Evolutionary conservation across 352 stramenopile species (phyloP).

Genomic region (Globisporangium mamillatum): DNA sequence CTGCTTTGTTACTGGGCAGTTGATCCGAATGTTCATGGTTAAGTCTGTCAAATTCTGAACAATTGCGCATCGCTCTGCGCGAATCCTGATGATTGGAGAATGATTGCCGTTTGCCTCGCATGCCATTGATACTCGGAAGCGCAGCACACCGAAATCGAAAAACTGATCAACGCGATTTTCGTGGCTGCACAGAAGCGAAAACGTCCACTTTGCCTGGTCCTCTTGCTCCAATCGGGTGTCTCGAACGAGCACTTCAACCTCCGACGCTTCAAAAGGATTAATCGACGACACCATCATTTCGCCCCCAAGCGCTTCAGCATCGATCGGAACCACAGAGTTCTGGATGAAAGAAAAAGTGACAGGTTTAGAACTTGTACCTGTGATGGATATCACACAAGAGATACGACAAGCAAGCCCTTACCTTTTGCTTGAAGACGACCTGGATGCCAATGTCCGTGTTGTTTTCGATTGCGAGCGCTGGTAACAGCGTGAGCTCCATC

Average conservation of each 20-base stretch:
- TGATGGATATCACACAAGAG: neutral
- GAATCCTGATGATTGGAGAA: conserved; percentile 32
- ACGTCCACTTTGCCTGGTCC: neutral
- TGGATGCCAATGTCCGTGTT: conserved; percentile 25
- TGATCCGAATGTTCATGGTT: conserved; percentile 9
- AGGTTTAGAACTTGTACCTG: neutral
- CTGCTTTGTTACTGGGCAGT: conserved; percentile 8
- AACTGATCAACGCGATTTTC: conserved; percentile 24
- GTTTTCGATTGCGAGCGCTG: conserved; percentile 43
- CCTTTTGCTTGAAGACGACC: conserved; percentile 40
- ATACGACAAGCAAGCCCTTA: conserved; percentile 11
- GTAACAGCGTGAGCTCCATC: conserved; percentile 49
- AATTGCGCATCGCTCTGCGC: conserved; percentile 19
- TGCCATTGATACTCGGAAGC: conserved; percentile 22
- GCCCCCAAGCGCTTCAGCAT: conserved; percentile 19
- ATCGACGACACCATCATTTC: conserved; percentile 30
- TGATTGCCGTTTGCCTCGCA: conserved; percentile 3
- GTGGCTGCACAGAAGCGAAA: conserved; percentile 11
- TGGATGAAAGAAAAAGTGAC: neutral
- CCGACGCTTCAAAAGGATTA: conserved; percentile 35
- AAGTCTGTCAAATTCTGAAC: conserved; percentile 17
- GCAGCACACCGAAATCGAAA: conserved; percentile 32
- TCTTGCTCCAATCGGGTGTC: neutral
- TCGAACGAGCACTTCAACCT: conserved; percentile 19
- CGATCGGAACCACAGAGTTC: conserved; percentile 12